Evolutionary conservation across 2,329 filamentous ascomycete genomes (phyloP).

Genomic region (Trichoderma gracile): DNA sequence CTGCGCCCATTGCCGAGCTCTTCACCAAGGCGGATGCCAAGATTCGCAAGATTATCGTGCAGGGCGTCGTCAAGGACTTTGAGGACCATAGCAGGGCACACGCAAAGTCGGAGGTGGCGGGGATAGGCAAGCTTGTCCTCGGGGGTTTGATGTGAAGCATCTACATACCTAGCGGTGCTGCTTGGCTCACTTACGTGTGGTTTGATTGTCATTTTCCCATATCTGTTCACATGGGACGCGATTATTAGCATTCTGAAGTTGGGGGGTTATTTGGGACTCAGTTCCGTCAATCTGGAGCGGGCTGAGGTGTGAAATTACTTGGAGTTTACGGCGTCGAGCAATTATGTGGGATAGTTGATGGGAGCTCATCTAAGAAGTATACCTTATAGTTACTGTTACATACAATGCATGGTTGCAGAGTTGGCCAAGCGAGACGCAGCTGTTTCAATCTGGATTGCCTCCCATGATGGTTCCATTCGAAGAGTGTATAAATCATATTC

Average conservation of each 20-base stretch:
- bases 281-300: background rate
- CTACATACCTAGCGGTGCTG: background rate
- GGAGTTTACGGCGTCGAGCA: constrained; percentile 6
- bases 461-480: background rate
- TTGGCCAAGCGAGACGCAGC: background rate
- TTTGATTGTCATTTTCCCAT: background rate
- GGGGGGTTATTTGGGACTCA: background rate
- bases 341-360: background rate
- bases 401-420: background rate
- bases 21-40: constrained; percentile 88
- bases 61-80: constrained; percentile 86
- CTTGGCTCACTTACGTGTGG: background rate
- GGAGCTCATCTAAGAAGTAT: background rate
- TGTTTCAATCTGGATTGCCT: background rate
- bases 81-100: constrained; percentile 79
- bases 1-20: constrained; percentile 70
- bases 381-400: background rate
- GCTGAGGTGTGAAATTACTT: background rate
- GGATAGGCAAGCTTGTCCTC: constrained; percentile 84
- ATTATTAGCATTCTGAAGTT: background rate
- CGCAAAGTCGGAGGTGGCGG: constrained; percentile 78
- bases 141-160: constrained; percentile 76
- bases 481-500: background rate
- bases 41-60: constrained; percentile 85
- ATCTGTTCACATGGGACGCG: background rate